These are phyloP conservation scores for Haplosporangium sp. DNA, from an alignment of 371 early-diverging fungal species.

Conservation along the genomic window DNA sequence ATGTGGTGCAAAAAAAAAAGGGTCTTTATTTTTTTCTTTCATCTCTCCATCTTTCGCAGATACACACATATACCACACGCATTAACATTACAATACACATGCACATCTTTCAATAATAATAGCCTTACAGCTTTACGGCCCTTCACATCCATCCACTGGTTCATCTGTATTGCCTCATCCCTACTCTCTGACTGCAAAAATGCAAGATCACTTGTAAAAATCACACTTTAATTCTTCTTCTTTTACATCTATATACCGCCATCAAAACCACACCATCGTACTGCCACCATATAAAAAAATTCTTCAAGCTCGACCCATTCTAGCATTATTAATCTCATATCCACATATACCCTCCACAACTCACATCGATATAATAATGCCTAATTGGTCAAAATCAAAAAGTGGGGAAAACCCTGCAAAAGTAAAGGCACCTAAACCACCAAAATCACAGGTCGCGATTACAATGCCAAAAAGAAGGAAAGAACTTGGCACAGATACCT, in stretches of 20 bases:
- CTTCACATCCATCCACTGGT: conserved; percentile 18
- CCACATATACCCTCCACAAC: not conserved
- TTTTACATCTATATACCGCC: not conserved
- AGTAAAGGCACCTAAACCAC: conserved; percentile 26
- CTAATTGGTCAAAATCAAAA: conserved; percentile 30
- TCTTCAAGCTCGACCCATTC: not conserved
- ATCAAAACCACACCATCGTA: not conserved
- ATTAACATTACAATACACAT: not conserved
- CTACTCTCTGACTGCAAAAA: not conserved
- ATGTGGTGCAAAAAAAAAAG: conserved; percentile 3
- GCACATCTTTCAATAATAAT: not conserved
- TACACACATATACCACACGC: not conserved
- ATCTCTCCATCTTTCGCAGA: not conserved
- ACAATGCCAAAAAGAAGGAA: conserved; percentile 33
- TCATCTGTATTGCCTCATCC: not conserved
- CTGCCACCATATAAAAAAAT: not conserved
- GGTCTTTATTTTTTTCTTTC: not conserved
- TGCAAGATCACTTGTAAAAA: not conserved
- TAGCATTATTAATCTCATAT: too few relatives aligned
- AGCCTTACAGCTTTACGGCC: not conserved
- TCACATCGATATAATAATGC: conserved; percentile 15
- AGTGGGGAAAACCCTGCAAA: conserved; percentile 5
- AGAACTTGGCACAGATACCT: conserved; percentile 47
- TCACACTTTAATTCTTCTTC: not conserved
- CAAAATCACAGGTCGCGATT: conserved; percentile 31